Conservation (phyloP, 108 stramenopile genomes). For the Cyclostephanos tholiformis region DNA sequence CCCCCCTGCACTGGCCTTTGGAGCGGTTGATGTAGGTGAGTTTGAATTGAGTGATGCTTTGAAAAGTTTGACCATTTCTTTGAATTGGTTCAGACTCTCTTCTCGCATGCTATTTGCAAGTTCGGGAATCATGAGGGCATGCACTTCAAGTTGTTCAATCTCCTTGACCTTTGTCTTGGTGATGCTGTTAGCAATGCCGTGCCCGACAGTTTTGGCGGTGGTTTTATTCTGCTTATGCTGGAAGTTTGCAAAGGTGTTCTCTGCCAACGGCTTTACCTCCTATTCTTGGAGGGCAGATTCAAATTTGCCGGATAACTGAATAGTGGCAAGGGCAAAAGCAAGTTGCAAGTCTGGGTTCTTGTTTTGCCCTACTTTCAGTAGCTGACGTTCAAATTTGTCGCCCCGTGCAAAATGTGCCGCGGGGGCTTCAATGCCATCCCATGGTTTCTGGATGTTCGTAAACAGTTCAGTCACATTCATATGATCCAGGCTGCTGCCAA, state of each 20-base stretch:
- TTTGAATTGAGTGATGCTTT: background rate
- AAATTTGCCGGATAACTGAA: background rate
- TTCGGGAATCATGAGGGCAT: conserved; percentile 6
- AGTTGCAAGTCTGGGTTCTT: conserved; percentile 2
- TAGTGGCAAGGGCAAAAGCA: background rate
- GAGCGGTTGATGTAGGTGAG: conserved; percentile 1
- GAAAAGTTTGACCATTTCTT: too few species aligned
- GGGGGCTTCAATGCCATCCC: too few species aligned
- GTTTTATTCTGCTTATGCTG: conserved; percentile 10
- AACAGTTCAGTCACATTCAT: too few species aligned
- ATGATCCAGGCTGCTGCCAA: too few species aligned
- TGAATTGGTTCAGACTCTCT: too few species aligned
- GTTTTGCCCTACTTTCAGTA: background rate
- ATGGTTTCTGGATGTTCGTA: too few species aligned
- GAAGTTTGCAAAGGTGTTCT: too few species aligned
- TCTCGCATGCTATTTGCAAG: too few species aligned
- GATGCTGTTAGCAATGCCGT: too few species aligned
- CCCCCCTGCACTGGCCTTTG: background rate
- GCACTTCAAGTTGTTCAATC: conserved; percentile 7
- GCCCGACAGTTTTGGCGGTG: conserved; percentile 10
- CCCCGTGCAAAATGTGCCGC: too few species aligned
- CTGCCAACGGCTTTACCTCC: too few species aligned
- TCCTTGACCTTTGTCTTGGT: conserved; percentile 18
- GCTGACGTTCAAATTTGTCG: background rate
- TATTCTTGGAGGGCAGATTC: background rate